Evolutionary conservation across 129 eudicot species (phyloP).

Genomic region (Erigeron canadensis): DNA sequence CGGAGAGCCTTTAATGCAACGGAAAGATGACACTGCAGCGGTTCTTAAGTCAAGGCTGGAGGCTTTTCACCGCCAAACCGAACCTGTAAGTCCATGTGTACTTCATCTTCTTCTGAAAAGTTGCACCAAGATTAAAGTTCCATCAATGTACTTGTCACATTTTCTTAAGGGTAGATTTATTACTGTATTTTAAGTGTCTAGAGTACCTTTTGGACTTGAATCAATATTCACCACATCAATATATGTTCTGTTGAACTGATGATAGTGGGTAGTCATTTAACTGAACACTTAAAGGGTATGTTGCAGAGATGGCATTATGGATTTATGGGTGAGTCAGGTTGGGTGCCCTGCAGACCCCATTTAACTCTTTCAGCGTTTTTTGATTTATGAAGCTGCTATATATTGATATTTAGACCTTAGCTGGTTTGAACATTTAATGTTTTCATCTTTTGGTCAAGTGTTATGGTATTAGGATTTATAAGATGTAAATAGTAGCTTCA

Average conservation of each 20-base stretch:
- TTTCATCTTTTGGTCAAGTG: not conserved
- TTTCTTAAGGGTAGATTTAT: not conserved
- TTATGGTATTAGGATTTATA: not conserved
- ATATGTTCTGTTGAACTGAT: too few species aligned
- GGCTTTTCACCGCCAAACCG: conserved; percentile 86
- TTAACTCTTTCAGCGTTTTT: not conserved
- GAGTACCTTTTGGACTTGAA: not conserved
- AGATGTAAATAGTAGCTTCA: not conserved
- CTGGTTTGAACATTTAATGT: not conserved
- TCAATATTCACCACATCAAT: too few species aligned
- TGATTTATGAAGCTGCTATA: not conserved
- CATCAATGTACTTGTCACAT: not conserved
- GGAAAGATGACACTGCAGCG: conserved; percentile 95
- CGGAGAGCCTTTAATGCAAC: conserved; percentile 94
- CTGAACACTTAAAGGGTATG: not conserved
- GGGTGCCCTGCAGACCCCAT: not conserved
- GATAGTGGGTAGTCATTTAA: too few species aligned
- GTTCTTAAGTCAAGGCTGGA: conserved; percentile 94
- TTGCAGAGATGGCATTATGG: not conserved
- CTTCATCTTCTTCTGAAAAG: not conserved
- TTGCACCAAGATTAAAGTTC: not conserved
- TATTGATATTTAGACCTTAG: not conserved
- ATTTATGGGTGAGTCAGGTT: not conserved
- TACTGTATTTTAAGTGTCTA: not conserved
- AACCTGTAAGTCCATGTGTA: conserved; percentile 59